Evolutionary conservation across 2,329 filamentous ascomycete species (phyloP), one percentile per base, ranked within the genome.

Genomic region (Arthrobotrys sphaeroides): DNA sequence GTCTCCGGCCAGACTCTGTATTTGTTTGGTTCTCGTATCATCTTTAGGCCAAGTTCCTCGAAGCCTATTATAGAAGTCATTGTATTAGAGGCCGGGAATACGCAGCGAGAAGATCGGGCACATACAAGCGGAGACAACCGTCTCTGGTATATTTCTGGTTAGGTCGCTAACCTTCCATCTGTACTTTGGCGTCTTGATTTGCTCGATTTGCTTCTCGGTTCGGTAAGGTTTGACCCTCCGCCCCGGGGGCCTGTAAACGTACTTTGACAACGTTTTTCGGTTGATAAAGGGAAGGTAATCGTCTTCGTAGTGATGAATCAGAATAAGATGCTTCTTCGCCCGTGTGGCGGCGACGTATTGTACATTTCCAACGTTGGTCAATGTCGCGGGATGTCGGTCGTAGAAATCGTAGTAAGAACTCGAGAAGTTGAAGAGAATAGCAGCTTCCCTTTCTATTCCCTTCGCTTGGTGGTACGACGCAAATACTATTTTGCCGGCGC

Each of bases 401-500:
- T 75, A 77, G 51, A 61, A 76, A 24, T 60, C 55, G 28, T 77
- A 57, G 24, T 77, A 78, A 9, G 62, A 74, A 47, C 61, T 61
- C 7, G 77, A 77, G 20, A 78, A 78, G 13, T 66, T 60, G 49
- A 75, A 76, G 10, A 78, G 26, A 10, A 78, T 59, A 3, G 60
- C 77, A 1, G 73, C 77, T 33, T 77, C 66, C 47, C 77, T 73
- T 51, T 78, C 77, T 4, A 78, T 77, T 12, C 77, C 77, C n/a
- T 78, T 78, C n/a, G 69, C 62, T 61, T 78, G 77, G 31, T 78
- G 77, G 31, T 73, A 78, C 10, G 73, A 77, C 13, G 60, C 70
- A 57, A 77, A 42, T 3, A 68, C 16, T 12, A 78, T 65, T 26
- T 78, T 78, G 7, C 73, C 65, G 7, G 43, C 53, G 13, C 64